A percentile compares a stretch with the other conserved stretches of the same genome.
Conservation (phyloP, 202 grass and related monocot species). For the Setaria italica region DNA sequence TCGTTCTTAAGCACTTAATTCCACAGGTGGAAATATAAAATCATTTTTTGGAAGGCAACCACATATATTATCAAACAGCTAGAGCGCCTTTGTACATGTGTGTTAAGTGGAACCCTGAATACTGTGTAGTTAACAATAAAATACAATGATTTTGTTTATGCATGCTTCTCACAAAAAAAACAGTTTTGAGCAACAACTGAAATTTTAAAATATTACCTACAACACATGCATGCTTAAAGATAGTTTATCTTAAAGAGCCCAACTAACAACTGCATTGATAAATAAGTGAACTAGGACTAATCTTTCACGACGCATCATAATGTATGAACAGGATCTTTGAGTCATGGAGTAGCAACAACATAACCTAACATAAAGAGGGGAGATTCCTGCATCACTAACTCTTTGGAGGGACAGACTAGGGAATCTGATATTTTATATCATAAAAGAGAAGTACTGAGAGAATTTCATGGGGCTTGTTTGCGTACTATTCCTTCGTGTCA, state of each 20-base stretch:
- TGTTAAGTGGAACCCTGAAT: too few relatives aligned
- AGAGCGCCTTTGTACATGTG: too few relatives aligned
- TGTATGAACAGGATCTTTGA: background rate
- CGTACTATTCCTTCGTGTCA: slow-evolving; percentile 21
- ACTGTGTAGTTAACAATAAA: background rate
- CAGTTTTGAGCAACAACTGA: background rate
- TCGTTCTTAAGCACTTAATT: too few relatives aligned
- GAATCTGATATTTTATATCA: slow-evolving; percentile 30
- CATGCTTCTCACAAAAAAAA: background rate
- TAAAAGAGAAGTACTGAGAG: slow-evolving; percentile 1
- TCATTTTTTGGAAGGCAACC: too few relatives aligned
- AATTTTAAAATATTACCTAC: background rate
- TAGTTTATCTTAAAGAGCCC: background rate
- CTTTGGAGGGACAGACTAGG: slow-evolving; percentile 4
- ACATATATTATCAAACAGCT: too few relatives aligned
- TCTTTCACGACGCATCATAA: background rate
- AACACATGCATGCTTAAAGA: slow-evolving; percentile 4
- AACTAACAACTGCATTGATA: background rate
- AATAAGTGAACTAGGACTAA: background rate
- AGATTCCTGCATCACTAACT: slow-evolving; percentile 35
- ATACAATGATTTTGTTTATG: background rate
- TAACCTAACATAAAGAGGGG: background rate
- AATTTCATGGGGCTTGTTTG: slow-evolving; percentile 12
- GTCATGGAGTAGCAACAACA: slow-evolving; percentile 27
- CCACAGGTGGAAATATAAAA: too few relatives aligned